phyloP scores from a whole-genome alignment of 1,139 yeast species.

The Scheffersomyces titani region DNA sequence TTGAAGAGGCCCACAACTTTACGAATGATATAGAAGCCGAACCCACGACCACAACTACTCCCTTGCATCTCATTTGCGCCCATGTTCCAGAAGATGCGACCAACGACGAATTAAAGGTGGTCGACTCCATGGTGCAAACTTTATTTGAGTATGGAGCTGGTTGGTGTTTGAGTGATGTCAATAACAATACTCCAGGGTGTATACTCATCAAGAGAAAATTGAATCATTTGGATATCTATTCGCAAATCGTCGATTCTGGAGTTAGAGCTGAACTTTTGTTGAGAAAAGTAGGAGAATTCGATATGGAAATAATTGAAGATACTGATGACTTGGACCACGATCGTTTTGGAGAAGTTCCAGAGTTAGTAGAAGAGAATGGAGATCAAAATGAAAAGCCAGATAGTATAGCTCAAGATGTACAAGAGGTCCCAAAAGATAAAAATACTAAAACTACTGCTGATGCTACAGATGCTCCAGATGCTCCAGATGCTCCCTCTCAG shows the following conservation, averaged over 20 bases:
- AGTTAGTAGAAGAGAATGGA: conserved; percentile 15
- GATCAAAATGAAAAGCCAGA: conserved; percentile 11
- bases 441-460: conserved; percentile 4
- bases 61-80: conserved; percentile 67
- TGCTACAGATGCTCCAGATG: conserved; percentile 7
- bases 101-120: conserved; percentile 46
- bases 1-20: conserved; percentile 70
- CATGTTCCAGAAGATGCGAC: conserved; percentile 48
- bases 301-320: conserved; percentile 40
- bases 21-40: conserved; percentile 43
- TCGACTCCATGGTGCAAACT: conserved; percentile 57
- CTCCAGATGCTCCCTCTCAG: conserved; percentile 56
- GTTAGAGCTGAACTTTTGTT: conserved; percentile 84
- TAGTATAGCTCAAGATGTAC: conserved; percentile 4
- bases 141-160: conserved; percentile 89
- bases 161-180: conserved; percentile 74
- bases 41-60: conserved; percentile 59
- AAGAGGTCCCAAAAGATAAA: conserved; percentile 3
- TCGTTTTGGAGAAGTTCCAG: conserved; percentile 7
- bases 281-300: conserved; percentile 67
- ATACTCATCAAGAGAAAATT: conserved; percentile 55
- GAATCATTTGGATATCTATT: conserved; percentile 43
- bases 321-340: conserved; percentile 28
- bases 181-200: conserved; percentile 78
- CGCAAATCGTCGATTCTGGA: conserved; percentile 78